Base-by-base conservation (phyloP, 2,329 filamentous ascomycete genomes). In the Sarocladium strictum region DNA sequence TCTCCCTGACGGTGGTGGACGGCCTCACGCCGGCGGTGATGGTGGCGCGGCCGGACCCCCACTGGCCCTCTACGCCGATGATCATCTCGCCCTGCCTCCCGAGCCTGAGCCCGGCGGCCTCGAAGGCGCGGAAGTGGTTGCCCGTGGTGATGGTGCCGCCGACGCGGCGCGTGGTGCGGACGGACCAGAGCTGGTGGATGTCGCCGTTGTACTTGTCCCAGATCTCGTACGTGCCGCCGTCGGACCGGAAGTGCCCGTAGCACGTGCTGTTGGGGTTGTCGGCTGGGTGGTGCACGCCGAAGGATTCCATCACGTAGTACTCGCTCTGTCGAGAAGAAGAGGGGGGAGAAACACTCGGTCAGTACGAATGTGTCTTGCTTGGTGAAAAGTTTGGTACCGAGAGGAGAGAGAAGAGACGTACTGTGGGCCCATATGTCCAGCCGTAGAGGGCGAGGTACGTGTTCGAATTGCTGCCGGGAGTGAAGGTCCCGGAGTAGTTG, bases 71-170 rank as follows among this genome's bases (percentile, higher is more conserved):
- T 1, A 73, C 76, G 2, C 76, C 77, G 21, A 78, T 63, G 54
- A 81, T 77, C 67, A 74, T 73, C 62, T 83, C 82, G 62, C 81
- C 71, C 59, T 78, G 75, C 24, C 63, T 67, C 2, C 79, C 79
- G 10, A 82, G 60, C 29, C 66, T 69, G 66, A 80, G 66, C 2
- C 79, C 78, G 23, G 67, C 62, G 58, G 72, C 72, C 11, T 67
- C 62, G 79, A 80, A 84, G 23, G 76, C 77, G 58, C 76, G 71
- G 58, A 81, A 82, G 65, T 83, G 79, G 54, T 72, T 76, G 19
- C 67, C 67, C 1, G 72, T 75, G 2, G 73, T 79, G 52, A 84
- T 75, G 2, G 76, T 78, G 1, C 81, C 80, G 21, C 75, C 72
- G 12, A 74, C 71, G 27, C 78, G 71, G 68, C 81, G 76, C 54